Evolutionary conservation across 345 rosid genomes (phyloP).

Genomic region (Hibiscus tridactylites): DNA sequence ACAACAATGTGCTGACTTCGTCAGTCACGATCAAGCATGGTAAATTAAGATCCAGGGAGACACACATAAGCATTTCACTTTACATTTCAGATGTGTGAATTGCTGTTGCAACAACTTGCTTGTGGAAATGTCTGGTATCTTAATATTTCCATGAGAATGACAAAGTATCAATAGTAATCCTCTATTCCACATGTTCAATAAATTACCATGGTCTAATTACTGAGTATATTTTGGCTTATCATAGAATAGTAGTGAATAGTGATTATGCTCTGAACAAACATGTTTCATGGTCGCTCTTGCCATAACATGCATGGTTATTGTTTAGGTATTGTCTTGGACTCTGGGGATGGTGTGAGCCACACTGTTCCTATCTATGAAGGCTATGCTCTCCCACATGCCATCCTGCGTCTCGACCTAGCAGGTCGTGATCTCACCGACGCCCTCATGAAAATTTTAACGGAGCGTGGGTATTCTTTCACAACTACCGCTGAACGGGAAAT

Average conservation of each 20-base stretch:
- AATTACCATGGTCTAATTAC: background rate
- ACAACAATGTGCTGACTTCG: no score
- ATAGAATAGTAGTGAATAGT: background rate
- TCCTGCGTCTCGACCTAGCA: constrained; percentile 65
- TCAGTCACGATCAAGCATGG: no score
- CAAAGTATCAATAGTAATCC: background rate
- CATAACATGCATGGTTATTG: background rate
- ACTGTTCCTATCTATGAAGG: constrained; percentile 17
- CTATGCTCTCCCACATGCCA: constrained; percentile 39
- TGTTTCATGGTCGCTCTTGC: background rate
- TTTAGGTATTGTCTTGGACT: constrained; percentile 16
- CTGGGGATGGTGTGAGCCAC: constrained; percentile 19
- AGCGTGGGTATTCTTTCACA: constrained; percentile 72
- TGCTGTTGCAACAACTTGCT: background rate
- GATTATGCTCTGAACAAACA: background rate
- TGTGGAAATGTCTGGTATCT: background rate
- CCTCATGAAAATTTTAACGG: constrained; percentile 58
- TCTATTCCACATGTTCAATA: background rate
- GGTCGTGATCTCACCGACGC: constrained; percentile 77
- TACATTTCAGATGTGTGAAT: background rate
- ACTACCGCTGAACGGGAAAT: constrained; percentile 39
- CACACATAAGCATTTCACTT: background rate
- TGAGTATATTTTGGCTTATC: background rate
- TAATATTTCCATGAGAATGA: background rate
- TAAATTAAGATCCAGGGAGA: no score